Conservation (phyloP, 2,329 filamentous ascomycete species). For the Sclerotinia subarctica region DNA sequence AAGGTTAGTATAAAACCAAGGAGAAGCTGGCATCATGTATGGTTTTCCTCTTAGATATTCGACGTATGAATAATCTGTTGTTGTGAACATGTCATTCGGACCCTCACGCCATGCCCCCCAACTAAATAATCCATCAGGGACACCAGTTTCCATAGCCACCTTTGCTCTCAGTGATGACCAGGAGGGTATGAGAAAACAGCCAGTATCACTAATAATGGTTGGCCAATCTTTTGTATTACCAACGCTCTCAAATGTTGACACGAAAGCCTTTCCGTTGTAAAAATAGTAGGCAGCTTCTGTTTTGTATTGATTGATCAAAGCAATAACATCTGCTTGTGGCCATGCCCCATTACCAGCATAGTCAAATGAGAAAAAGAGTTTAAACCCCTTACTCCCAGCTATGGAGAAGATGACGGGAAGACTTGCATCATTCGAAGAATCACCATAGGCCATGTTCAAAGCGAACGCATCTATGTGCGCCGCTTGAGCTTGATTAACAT, state of each 20-base stretch:
- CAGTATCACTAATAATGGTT: not conserved
- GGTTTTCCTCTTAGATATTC: not conserved
- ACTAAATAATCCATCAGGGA: not conserved
- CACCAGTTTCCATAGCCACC: not conserved
- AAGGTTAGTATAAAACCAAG: not conserved
- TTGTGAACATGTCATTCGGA: not conserved
- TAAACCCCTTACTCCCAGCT: not conserved
- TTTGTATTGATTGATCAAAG: not conserved
- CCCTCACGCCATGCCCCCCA: not conserved
- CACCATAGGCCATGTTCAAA: not conserved
- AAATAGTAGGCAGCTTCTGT: not conserved
- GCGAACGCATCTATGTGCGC: not conserved
- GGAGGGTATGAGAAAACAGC: not conserved
- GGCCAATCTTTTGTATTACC: not conserved
- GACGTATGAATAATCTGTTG: not conserved
- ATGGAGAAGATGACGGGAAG: not conserved
- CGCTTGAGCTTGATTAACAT: not conserved
- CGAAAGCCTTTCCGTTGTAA: not conserved
- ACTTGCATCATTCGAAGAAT: not conserved
- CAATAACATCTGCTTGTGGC: not conserved
- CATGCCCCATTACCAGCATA: not conserved
- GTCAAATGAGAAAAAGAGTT: not conserved
- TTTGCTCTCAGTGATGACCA: not conserved
- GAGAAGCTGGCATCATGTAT: not conserved
- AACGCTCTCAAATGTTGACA: not conserved